Evolutionary conservation across 164 flowering plant genomes (phyloP).

Genomic region (Buxus sempervirens): DNA sequence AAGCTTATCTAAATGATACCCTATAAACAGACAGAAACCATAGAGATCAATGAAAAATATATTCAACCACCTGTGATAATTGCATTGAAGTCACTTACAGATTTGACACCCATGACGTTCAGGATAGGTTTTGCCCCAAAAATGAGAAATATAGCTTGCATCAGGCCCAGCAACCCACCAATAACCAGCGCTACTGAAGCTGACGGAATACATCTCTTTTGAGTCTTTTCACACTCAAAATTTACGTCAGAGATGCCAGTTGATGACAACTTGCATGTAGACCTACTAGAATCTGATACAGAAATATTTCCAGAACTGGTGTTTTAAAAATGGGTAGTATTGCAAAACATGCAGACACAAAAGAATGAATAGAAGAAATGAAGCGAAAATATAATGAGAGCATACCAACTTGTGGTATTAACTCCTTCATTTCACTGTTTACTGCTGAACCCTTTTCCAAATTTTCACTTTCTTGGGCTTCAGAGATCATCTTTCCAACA

Average conservation of each 20-base stretch:
- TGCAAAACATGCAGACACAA: background rate
- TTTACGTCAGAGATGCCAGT: slow-evolving; percentile 18
- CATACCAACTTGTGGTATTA: slow-evolving; percentile 32
- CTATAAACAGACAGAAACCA: background rate
- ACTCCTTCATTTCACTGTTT: slow-evolving; percentile 32
- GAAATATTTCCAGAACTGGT: slow-evolving; percentile 4
- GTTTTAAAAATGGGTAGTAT: background rate
- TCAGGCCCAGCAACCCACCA: slow-evolving; percentile 55
- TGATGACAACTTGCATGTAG: slow-evolving; percentile 8
- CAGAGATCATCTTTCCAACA: slow-evolving; percentile 6
- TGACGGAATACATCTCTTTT: slow-evolving; percentile 51
- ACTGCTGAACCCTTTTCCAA: slow-evolving; percentile 17
- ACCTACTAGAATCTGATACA: slow-evolving; percentile 27
- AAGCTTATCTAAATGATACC: too few species aligned
- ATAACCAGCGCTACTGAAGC: slow-evolving; percentile 63
- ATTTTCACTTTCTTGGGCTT: slow-evolving; percentile 13
- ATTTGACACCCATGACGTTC: slow-evolving; percentile 55
- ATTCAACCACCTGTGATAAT: background rate
- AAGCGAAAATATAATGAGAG: background rate
- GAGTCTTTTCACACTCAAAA: slow-evolving; percentile 24
- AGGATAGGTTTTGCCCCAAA: slow-evolving; percentile 46
- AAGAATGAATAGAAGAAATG: background rate
- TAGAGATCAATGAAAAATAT: background rate
- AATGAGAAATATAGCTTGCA: slow-evolving; percentile 55
- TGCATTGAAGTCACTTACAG: slow-evolving; percentile 35